Base-by-base conservation (phyloP, 2,329 filamentous ascomycete genomes). In the Lachnellula subtilissima region DNA sequence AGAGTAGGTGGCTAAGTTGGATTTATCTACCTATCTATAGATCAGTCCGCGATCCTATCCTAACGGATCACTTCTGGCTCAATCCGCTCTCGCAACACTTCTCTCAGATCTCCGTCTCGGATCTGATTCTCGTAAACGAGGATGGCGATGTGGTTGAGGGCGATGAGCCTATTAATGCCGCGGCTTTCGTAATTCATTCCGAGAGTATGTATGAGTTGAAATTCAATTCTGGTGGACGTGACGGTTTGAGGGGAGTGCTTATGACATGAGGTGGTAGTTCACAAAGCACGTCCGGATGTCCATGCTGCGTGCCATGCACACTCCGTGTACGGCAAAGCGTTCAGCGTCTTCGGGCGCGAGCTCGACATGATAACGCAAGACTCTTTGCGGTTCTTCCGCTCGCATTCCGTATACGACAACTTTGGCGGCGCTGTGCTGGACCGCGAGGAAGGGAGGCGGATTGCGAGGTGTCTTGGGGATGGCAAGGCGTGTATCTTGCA, bases 81-180 rank as follows among this genome's bases (percentile, higher is more conserved):
- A 87, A 87, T 61, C 85, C 84, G 0, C 84, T 87, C 54, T 83
- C 83, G 11, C 76, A 82, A 1, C 77, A 81, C 2, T 87, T 86
- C 71, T 80, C 79, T 5, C 72, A 83, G 53, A 82, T 88, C 52
- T 83, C 79, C 48, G 76, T 78, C 0, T 84, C 81, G 0, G 84
- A 88, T 60, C 75, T 89, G 12, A 86, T 88, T 52, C 79, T 80
- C 15, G 84, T 88, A 1, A 76, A 85, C 62, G 77, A 84, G 56
- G 67, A 76, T 0, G 85, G 85, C 2, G 71, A 80, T 19, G 77
- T 88, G 32, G 79, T 88, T 22, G 82, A 80, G n/a, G 84, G 84
- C 3, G 84, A 84, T 0, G 73, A 72, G 64, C 67, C 59, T n/a
- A 71, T 78, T 59, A 77, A 77, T 55, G 72, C 74, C 5, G 75